Evolutionary conservation across 306 rosid species (phyloP), one percentile per base, ranked within the genome.

Genomic region (Urtica urens): DNA sequence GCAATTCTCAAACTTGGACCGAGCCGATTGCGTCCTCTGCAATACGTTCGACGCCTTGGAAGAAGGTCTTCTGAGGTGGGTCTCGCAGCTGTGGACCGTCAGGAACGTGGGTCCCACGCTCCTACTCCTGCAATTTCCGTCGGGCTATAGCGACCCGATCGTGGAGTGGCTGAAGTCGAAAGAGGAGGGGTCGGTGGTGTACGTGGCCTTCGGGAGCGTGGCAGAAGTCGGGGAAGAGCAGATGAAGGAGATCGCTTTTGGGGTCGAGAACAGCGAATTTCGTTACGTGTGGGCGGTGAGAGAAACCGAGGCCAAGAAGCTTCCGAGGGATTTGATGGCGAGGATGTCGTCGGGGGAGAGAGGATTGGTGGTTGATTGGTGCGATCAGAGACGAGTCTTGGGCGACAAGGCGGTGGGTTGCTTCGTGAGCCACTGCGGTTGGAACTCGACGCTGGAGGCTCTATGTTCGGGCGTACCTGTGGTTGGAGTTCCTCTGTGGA

Each of bases 381-480:
- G 69, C 46, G n/a, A 49, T 3, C 74, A 62, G 19, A 22, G 61
- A 4, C 21, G 51, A 44, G 60, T 68, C 10, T 50, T 62, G 64
- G 30, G 29, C 11, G 59, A 68, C 29, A 39, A 16, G 35, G 53
- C 65, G 0, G 6, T 68, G 0, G 74, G 74, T 1, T 62, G 69
- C 34, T 68, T 68, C 24, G 16, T 68, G 10, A 62, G 49, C 13
- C 74, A 68, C 30, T 55, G 74, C 1, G 64, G 73, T 3, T 68
- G 73, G 68, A 68, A 61, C 54, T 68, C 73, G 1, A 55, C 57
- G 0, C 54, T 62, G 0, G 74, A 68, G 23, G 69, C 57, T 0
- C 2, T 68, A 56, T 26, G 69, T 24, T 46, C 26, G 10, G 64
- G 64, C 19, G 69, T 50, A 6, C 57, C 63, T 1, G 42, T 68